Evolutionary conservation across 2,329 filamentous ascomycete genomes (phyloP).

Genomic region (Pyrenophora tritici-repentis): DNA sequence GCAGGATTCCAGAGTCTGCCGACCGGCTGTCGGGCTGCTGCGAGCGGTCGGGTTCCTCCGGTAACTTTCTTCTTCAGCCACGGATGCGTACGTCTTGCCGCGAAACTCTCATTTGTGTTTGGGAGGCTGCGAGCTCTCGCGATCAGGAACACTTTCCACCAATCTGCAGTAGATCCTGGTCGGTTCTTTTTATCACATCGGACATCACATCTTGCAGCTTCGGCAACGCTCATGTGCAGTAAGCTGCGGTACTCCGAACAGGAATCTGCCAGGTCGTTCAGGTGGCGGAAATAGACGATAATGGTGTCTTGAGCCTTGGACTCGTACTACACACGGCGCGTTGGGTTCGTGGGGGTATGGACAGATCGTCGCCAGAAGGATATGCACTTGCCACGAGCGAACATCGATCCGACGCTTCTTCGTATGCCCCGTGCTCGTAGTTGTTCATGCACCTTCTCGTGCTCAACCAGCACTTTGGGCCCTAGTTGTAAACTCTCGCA

Average conservation of each 20-base stretch:
- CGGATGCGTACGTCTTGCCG: not conserved
- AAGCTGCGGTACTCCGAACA: not conserved
- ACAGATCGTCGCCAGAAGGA: conserved; percentile 2
- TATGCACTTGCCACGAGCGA: not conserved
- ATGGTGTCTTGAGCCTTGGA: not conserved
- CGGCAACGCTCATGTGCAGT: not conserved
- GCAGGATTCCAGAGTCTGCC: not conserved
- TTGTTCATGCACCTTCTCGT: conserved; percentile 10
- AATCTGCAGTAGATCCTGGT: not conserved
- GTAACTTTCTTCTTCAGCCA: conserved; percentile 1
- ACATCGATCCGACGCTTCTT: not conserved
- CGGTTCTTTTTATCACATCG: not conserved
- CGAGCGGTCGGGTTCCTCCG: not conserved
- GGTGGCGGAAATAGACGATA: not conserved
- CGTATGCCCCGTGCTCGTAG: conserved; percentile 8
- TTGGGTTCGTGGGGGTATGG: not conserved
- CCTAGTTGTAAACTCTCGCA: not conserved
- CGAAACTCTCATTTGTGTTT: not conserved
- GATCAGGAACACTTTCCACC: not conserved
- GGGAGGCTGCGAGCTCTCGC: not conserved
- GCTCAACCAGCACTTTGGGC: conserved; percentile 1
- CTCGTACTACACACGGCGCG: not conserved
- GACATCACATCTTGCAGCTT: not conserved
- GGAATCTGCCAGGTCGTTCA: not conserved
- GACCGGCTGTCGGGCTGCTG: not conserved